These are phyloP conservation scores for Chlamydomonas eustigma DNA, from an alignment of 139 green algal species.

Conservation along the genomic window DNA sequence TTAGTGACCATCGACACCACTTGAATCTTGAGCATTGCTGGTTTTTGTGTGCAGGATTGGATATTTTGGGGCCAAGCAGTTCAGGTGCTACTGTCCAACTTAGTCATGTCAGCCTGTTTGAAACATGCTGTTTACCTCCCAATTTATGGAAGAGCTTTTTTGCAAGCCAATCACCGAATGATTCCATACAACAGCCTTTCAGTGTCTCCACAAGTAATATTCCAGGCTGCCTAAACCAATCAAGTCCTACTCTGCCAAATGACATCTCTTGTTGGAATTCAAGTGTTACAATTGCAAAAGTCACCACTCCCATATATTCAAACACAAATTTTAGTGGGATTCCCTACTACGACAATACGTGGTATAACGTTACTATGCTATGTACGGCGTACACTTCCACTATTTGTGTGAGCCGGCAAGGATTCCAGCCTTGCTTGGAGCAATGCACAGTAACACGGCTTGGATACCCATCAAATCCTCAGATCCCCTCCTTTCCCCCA, in stretches of 20 bases:
- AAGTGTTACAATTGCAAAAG: not conserved
- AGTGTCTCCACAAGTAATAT: not conserved
- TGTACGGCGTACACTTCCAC: not conserved
- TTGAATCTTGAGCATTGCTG: not conserved
- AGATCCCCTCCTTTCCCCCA: not conserved
- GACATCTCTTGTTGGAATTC: not conserved
- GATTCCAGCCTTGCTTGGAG: not conserved
- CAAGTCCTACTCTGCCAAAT: no score
- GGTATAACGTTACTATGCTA: not conserved
- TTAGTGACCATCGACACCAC: not conserved
- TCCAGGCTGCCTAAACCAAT: not conserved
- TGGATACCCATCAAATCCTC: not conserved
- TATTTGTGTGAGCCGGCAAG: not conserved
- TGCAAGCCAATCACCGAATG: not conserved
- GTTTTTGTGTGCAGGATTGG: not conserved
- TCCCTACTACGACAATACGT: not conserved
- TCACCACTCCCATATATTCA: not conserved
- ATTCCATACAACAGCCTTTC: not conserved
- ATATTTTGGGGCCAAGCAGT: not conserved
- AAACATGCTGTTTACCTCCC: not conserved
- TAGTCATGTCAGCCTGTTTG: not conserved
- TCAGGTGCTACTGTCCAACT: not conserved
- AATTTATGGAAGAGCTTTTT: not conserved
- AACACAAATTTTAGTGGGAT: not conserved
- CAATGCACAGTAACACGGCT: not conserved